Evolutionary conservation across 192 early-diverging fungal genomes (phyloP).

Genomic region (Coemansia sp.): DNA sequence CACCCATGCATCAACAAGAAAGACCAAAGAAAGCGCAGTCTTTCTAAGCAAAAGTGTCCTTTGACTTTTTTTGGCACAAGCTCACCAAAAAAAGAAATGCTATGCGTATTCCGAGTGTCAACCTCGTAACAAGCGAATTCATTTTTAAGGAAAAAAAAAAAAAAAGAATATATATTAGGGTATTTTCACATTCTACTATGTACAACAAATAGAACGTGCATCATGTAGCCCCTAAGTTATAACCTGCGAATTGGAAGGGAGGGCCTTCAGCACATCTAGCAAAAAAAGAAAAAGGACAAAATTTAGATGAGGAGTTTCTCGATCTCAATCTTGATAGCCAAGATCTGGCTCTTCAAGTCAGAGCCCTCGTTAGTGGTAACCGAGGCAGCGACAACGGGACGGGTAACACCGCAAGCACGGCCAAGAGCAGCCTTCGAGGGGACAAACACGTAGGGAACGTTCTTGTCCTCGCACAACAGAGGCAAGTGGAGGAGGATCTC

Average conservation of each 20-base stretch:
- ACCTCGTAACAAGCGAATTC: not conserved
- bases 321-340: conserved; percentile 87
- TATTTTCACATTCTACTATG: conserved; percentile 37
- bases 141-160: not conserved
- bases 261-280: conserved; percentile 40
- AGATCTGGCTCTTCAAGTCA: conserved; percentile 93
- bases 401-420: conserved; percentile 96
- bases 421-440: conserved; percentile 96
- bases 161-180: conserved; percentile 1
- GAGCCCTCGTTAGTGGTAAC: conserved; percentile 98
- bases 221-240: conserved; percentile 37
- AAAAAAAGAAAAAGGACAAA: conserved; percentile 7
- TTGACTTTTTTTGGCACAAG: not conserved
- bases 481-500: conserved; percentile 98
- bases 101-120: not conserved
- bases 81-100: not conserved
- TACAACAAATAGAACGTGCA: conserved; percentile 52
- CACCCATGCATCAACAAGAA: not conserved
- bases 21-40: not conserved
- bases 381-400: conserved; percentile 89
- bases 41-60: not conserved
- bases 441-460: conserved; percentile 99
- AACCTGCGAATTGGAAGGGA: not conserved
- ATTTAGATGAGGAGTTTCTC: conserved; percentile 72
- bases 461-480: conserved; percentile 99